Evolutionary conservation across 345 rosid genomes (phyloP).

Genomic region (Aquilaria yunnanensis): DNA sequence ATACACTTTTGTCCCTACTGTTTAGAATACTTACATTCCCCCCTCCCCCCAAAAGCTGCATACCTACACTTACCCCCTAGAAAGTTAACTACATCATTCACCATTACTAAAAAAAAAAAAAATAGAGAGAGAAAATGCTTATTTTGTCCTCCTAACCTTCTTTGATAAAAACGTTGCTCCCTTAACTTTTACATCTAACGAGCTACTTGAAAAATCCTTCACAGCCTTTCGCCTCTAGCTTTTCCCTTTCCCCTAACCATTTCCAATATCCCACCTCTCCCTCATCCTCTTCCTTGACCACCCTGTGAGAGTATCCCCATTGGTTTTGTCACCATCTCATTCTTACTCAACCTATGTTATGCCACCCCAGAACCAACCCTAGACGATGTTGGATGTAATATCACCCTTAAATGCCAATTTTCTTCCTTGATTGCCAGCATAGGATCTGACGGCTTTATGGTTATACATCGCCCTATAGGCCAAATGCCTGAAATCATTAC

Average conservation of each 20-base stretch:
- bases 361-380: conserved; percentile 3
- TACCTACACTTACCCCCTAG: too few relatives aligned
- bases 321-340: conserved; percentile 48
- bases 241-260: conserved; percentile 23
- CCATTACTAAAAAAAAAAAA: too few relatives aligned
- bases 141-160: too few relatives aligned
- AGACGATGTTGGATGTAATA: conserved; percentile 12
- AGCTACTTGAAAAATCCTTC: too few relatives aligned
- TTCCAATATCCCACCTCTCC: neutral
- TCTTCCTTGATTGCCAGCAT: conserved; percentile 28
- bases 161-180: too few relatives aligned
- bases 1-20: too few relatives aligned
- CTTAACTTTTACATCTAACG: too few relatives aligned
- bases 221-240: conserved; percentile 33
- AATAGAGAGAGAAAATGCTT: too few relatives aligned
- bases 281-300: conserved; percentile 18
- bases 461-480: conserved; percentile 53
- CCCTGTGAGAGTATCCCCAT: conserved; percentile 34
- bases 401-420: conserved; percentile 34
- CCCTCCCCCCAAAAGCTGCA: too few relatives aligned
- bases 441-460: conserved; percentile 18
- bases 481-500: conserved; percentile 18
- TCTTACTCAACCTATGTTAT: conserved; percentile 21
- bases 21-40: too few relatives aligned
- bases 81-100: too few relatives aligned